A percentile compares a stretch with the other conserved stretches of the same genome.
These are phyloP conservation scores for Cucumis sativus DNA, from an alignment of 306 rosid genomes.

Conservation along the genomic window DNA sequence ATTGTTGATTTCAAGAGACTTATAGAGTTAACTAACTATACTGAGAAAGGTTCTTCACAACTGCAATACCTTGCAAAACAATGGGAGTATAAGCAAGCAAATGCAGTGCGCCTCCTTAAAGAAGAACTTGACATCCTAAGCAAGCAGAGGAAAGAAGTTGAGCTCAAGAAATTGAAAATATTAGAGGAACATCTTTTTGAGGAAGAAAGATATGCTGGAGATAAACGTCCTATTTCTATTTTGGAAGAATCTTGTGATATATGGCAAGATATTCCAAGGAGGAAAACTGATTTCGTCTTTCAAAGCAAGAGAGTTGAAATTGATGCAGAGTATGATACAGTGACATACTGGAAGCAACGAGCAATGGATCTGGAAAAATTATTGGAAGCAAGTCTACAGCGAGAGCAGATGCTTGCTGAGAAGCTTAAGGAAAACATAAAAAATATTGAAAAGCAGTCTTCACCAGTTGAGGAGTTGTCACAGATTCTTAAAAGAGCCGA, in stretches of 20 bases:
- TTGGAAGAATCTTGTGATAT: slow-evolving; percentile 72
- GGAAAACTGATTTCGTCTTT: slow-evolving; percentile 48
- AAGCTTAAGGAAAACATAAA: slow-evolving; percentile 63
- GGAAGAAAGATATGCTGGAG: slow-evolving; percentile 54
- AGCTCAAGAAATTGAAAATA: slow-evolving; percentile 78
- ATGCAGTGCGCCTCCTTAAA: slow-evolving; percentile 65
- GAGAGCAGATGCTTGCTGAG: slow-evolving; percentile 59
- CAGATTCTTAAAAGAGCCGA: slow-evolving; percentile 83
- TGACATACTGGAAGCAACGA: slow-evolving; percentile 70
- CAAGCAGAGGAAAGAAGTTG: slow-evolving; percentile 67
- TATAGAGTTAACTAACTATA: slow-evolving; percentile 66
- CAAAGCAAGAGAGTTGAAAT: slow-evolving; percentile 59
- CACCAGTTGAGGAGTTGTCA: slow-evolving; percentile 81
- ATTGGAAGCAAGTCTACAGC: slow-evolving; percentile 54
- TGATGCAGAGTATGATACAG: slow-evolving; percentile 69
- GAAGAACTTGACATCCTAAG: slow-evolving; percentile 79
- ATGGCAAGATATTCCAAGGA: slow-evolving; percentile 54
- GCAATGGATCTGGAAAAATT: slow-evolving; percentile 48
- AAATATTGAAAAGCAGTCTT: slow-evolving; percentile 60
- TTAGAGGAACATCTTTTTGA: slow-evolving; percentile 64
- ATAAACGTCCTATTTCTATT: slow-evolving; percentile 78
- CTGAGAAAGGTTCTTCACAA: slow-evolving; percentile 85
- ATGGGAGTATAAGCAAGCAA: slow-evolving; percentile 92
- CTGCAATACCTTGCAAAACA: slow-evolving; percentile 59
- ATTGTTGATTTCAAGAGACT: slow-evolving; percentile 79